Evolutionary conservation across 2,329 filamentous ascomycete genomes (phyloP).

Genomic region (Apiospora hydei): DNA sequence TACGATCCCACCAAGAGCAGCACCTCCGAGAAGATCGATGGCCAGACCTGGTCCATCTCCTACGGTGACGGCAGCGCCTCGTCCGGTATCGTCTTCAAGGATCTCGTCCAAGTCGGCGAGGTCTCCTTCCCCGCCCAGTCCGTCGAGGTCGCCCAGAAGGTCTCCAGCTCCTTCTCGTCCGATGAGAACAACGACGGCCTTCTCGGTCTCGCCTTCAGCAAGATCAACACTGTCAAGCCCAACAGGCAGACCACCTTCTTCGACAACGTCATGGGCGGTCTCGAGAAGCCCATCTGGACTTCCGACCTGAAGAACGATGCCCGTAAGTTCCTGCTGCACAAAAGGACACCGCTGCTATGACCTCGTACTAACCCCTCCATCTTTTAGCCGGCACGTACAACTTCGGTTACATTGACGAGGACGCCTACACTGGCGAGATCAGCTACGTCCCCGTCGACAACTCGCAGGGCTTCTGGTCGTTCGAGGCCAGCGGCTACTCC

Average conservation of each 20-base stretch:
- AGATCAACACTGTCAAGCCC: constrained; percentile 51
- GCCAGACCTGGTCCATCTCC: constrained; percentile 49
- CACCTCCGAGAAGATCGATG: constrained; percentile 46
- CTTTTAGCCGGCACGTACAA: constrained; percentile 43
- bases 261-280: constrained; percentile 43
- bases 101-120: constrained; percentile 51
- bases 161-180: constrained; percentile 48
- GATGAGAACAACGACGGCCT: constrained; percentile 50
- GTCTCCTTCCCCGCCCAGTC: constrained; percentile 50
- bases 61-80: constrained; percentile 54
- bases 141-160: constrained; percentile 50
- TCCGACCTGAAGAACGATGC: constrained; percentile 48
- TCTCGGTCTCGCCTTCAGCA: constrained; percentile 52
- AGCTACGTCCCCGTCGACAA: constrained; percentile 63
- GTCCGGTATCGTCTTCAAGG: constrained; percentile 51
- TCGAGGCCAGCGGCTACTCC: constrained; percentile 62
- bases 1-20: constrained; percentile 50
- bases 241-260: constrained; percentile 52
- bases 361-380: constrained; percentile 29
- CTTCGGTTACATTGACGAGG: constrained; percentile 58
- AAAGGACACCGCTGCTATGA: constrained; percentile 14
- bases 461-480: constrained; percentile 68
- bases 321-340: constrained; percentile 31
- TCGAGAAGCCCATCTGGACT: constrained; percentile 61
- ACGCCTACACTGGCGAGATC: constrained; percentile 64